These are phyloP conservation scores for Rhododendron griersonianum DNA, from an alignment of 148 eudicot species.

Conservation along the genomic window DNA sequence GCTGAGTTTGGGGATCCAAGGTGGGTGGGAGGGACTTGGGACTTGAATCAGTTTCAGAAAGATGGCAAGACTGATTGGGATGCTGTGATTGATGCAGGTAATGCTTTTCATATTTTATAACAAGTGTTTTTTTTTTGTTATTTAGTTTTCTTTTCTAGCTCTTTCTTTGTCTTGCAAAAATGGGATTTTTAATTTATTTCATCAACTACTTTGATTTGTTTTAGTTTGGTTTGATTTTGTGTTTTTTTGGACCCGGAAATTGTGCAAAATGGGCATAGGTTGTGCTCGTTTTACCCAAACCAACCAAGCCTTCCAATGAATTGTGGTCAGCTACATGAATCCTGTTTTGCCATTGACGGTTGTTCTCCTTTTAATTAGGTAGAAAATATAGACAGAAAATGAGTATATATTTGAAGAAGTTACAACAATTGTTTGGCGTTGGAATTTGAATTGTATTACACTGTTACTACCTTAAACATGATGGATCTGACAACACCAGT, in stretches of 20 bases:
- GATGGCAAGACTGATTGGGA: conserved; percentile 80
- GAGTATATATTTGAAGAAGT: not conserved
- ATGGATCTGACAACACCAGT: not conserved
- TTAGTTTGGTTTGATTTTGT: not conserved
- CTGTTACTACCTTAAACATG: not conserved
- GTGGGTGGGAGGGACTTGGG: conserved; percentile 92
- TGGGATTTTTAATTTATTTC: not conserved
- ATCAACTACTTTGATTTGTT: not conserved
- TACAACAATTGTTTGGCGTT: not conserved
- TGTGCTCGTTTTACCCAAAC: not conserved
- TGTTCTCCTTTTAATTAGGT: not conserved
- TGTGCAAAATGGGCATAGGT: not conserved
- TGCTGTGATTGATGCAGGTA: conserved; percentile 96
- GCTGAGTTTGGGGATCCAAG: conserved; percentile 46
- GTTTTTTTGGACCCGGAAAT: not conserved
- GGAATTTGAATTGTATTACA: not conserved
- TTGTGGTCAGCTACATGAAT: not conserved
- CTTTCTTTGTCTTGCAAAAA: not conserved
- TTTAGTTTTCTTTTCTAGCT: not conserved
- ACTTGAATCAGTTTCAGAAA: conserved; percentile 63
- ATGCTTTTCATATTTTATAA: not conserved
- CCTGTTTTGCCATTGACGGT: not conserved
- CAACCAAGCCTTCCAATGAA: not conserved
- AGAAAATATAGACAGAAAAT: not conserved
- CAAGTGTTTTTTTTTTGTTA: not conserved